Evolutionary conservation across 768 basidiomycete species (phyloP), one percentile per base, ranked within the genome.

Genomic region (Boletus subcaerulescens): DNA sequence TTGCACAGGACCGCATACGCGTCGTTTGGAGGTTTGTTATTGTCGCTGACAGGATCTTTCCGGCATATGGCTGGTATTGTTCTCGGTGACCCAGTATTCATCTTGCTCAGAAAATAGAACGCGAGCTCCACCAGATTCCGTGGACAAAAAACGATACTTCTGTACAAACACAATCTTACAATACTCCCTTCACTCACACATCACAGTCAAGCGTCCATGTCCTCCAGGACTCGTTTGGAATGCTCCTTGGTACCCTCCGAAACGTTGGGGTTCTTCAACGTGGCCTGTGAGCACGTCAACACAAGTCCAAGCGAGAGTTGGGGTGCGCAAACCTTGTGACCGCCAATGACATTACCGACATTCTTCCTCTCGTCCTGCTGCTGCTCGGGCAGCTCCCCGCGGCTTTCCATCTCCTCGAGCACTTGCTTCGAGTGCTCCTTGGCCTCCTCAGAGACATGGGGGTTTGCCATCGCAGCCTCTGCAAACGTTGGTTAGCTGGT

Each of bases 11-110:
- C 95, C 26, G 96, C 87, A 18, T 99, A 98, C 70, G 89, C 90
- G 41, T 98, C 96, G 9, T 99, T 97, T 57, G 97, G 97, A 39
- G 97, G 97, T 20, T 79, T 99, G 17, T 78, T 99, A 38, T 86
- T 99, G 86, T 93, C 97, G 0, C 74, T 99, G 48, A 87, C 92
- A 29, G 97, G 97, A 2, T 91, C 86, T 32, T 94, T 86, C 74
- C 84, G 97, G 53, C 94, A 98, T 74, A 80, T 99, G 80, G 85
- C 91, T 33, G 86, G 82, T 63, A 86, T 99, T 53, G 93, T 96
- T 14, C 83, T 98, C 5, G 95, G 96, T 29, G 93, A 98, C 66
- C 89, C 93, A 46, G 80, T 98, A 51, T 98, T 92, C 71, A 75
- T 97, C 40, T 79, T 98, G 33, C 81, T 98, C 74, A 80, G 95